phyloP scores from a whole-genome alignment of 768 basidiomycete species.

The Boletus pseudopeckii region DNA sequence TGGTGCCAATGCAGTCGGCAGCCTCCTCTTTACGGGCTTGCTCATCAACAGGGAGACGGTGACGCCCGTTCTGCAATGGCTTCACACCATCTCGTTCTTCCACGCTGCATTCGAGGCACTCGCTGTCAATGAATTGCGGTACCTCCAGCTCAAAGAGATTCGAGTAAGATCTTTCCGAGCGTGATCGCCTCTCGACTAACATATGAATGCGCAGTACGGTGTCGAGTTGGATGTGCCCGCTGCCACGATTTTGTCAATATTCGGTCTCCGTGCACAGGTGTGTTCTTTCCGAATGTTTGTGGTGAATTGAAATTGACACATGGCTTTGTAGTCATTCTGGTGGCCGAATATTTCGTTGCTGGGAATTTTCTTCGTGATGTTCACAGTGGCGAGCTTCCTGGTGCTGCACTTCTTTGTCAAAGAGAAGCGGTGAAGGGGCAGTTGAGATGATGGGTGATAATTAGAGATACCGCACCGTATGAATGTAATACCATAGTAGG shows the following conservation, averaged over 20 bases:
- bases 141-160: constrained; percentile 87
- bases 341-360: constrained; percentile 92
- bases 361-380: constrained; percentile 79
- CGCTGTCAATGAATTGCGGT: constrained; percentile 95
- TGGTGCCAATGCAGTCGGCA: constrained; percentile 31
- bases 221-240: constrained; percentile 96
- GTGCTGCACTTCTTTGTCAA: constrained; percentile 86
- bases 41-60: constrained; percentile 92
- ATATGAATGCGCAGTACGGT: constrained; percentile 66
- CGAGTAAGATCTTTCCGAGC: constrained; percentile 54
- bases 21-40: constrained; percentile 91
- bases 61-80: constrained; percentile 67
- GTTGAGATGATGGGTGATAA: neutral
- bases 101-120: constrained; percentile 98
- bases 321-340: constrained; percentile 80
- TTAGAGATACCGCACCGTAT: neutral
- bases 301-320: constrained; percentile 5
- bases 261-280: constrained; percentile 86
- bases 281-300: constrained; percentile 9
- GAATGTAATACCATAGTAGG: neutral
- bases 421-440: constrained; percentile 47
- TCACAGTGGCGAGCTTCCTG: constrained; percentile 74
- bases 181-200: constrained; percentile 3
- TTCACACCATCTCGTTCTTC: constrained; percentile 94
- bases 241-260: constrained; percentile 90